Evolutionary conservation across 2,329 filamentous ascomycete genomes (phyloP).

Genomic region (Fusarium nisikadoi): DNA sequence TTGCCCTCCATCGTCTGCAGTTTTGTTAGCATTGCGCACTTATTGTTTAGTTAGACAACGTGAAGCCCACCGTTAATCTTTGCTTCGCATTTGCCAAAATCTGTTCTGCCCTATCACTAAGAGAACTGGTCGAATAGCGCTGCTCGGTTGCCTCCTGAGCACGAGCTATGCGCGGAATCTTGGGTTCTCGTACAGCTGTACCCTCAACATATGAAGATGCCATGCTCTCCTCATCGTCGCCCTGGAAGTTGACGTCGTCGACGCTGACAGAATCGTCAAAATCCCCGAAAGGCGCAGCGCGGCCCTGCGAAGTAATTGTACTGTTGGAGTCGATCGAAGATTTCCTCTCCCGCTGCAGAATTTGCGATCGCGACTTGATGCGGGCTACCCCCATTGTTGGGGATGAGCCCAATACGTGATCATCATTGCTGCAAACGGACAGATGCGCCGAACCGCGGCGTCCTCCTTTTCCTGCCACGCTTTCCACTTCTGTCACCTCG

Average conservation of each 20-base stretch:
- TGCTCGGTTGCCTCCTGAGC: conserved; percentile 56
- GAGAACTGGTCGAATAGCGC: conserved; percentile 75
- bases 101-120: conserved; percentile 86
- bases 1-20: conserved; percentile 92
- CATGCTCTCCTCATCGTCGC: conserved; percentile 74
- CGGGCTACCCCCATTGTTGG: conserved; percentile 56
- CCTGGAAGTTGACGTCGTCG: conserved; percentile 73
- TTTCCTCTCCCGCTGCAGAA: conserved; percentile 59
- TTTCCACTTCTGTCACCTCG: conserved; percentile 66
- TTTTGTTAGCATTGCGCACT: conserved; percentile 20
- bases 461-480: conserved; percentile 56
- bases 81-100: conserved; percentile 94
- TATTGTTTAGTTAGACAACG: neutral
- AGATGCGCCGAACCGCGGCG: conserved; percentile 52
- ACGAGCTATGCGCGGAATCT: conserved; percentile 15
- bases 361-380: conserved; percentile 58
- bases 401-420: conserved; percentile 55
- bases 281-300: conserved; percentile 63
- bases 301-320: conserved; percentile 66
- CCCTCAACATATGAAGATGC: conserved; percentile 66
- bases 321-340: conserved; percentile 70
- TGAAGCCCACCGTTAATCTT: conserved; percentile 77
- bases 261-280: conserved; percentile 72
- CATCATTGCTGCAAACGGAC: conserved; percentile 49
- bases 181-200: conserved; percentile 44